Evolutionary conservation across 2,329 filamentous ascomycete genomes (phyloP).

Genomic region (Trichophyton mentagrophytes): DNA sequence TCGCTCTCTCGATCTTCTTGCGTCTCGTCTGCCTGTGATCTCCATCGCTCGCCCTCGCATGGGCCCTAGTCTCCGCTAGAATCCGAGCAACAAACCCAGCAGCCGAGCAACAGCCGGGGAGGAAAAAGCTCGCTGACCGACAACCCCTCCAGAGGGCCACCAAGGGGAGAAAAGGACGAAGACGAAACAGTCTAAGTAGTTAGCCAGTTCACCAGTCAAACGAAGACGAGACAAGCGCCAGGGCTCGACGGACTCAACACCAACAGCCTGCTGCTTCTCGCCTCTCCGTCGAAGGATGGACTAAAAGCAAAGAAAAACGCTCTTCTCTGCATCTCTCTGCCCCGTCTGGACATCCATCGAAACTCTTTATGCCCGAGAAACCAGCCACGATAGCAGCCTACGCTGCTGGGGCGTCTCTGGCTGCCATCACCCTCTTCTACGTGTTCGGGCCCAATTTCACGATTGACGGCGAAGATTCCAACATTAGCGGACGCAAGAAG

Average conservation of each 20-base stretch:
- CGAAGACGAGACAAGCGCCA: background rate
- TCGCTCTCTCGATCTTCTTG: background rate
- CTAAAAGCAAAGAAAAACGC: background rate
- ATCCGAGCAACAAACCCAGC: background rate
- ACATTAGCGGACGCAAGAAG: conserved; percentile 55
- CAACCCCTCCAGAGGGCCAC: background rate
- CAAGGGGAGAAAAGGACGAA: background rate
- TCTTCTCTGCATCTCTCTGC: background rate
- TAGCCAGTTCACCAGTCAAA: background rate
- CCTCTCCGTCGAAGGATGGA: background rate
- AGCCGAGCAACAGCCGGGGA: background rate
- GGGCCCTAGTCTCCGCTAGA: conserved; percentile 1
- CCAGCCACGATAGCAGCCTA: conserved; percentile 76
- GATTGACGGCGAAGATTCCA: conserved; percentile 64
- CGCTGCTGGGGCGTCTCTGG: conserved; percentile 87
- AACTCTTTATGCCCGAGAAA: conserved; percentile 56
- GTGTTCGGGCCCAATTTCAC: conserved; percentile 97
- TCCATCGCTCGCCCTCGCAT: background rate
- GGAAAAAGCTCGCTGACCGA: background rate
- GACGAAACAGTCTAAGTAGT: background rate
- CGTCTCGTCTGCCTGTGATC: no score
- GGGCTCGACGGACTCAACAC: background rate
- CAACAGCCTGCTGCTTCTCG: background rate
- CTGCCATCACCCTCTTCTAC: conserved; percentile 88
- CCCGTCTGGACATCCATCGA: background rate